Conservation (phyloP, 257 asterid species). For the Fraxinus quadrangulata region DNA sequence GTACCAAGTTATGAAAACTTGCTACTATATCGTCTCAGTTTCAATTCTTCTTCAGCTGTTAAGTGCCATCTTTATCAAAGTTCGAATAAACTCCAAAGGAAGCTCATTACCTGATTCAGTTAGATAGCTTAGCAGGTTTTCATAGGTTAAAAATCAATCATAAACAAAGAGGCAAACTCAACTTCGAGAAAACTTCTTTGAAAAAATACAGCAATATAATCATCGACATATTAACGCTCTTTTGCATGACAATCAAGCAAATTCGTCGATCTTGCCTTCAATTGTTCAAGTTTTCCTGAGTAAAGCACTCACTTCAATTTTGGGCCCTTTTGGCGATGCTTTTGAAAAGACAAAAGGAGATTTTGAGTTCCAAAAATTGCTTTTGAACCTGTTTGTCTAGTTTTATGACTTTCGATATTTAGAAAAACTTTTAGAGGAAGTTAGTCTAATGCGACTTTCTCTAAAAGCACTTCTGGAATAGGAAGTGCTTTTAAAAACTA, state of each 20-base stretch:
- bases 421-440: too few species aligned
- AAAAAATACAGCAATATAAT: not conserved
- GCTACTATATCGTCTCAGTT: conserved; percentile 57
- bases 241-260: not conserved
- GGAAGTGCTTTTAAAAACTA: too few species aligned
- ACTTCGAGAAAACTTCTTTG: not conserved
- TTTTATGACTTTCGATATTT: too few species aligned
- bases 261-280: not conserved
- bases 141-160: not conserved
- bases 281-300: not conserved
- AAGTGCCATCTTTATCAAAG: conserved; percentile 76
- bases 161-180: not conserved
- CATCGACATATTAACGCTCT: not conserved
- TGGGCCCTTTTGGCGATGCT: not conserved
- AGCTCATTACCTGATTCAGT: conserved; percentile 60
- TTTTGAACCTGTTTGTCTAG: too few species aligned
- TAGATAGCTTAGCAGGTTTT: not conserved
- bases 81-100: conserved; percentile 59
- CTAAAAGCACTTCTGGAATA: too few species aligned
- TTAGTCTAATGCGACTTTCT: too few species aligned
- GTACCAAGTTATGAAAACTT: conserved; percentile 50
- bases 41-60: conserved; percentile 64
- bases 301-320: not conserved
- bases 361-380: too few species aligned
- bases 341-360: too few species aligned